Base-by-base conservation (phyloP, 179 eudicot species). In the Pouteria campechiana region DNA sequence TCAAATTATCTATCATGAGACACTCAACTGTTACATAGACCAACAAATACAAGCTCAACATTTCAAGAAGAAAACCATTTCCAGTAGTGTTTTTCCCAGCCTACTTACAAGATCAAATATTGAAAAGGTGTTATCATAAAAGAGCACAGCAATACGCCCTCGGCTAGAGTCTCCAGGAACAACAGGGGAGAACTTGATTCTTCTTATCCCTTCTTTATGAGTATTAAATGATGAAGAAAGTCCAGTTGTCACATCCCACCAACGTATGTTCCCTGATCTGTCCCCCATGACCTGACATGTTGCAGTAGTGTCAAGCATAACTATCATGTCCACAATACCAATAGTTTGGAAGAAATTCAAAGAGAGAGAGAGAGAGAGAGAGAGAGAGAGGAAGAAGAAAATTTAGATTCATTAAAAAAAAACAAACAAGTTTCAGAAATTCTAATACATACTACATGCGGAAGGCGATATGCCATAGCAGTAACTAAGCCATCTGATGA, bases 101-200 rank as follows among this genome's bases (percentile, higher is more conserved):
- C n/a, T n/a, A n/a, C 89, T 81, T 77, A 90, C 98, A 37, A 86
- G 94, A 76, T 90, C 98, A 65, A 74, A 90, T n/a, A 87, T 81
- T 14, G 96, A 62, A 54, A 76, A 79, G 28, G 94, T 79, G 55
- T 87, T 90, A 66, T 90, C 98, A 50, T 86, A 73, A 57, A 86
- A 86, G 25, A 90, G 58, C 17, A 90, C 92, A 54, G 98, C 96
- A 31, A 90, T 59, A 14, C 94, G 94, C 27, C 98, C 98, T 60
- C 95, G 83, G 64, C 92, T 86, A 50, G 73, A 78, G 48, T 90
- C 96, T 69, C 98, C 98, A 44, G 64, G 64, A 47, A 79, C 94
- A 58, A 87, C 92, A 48, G 96, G 98, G 42, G 98, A 86, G 58
- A 90, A 90, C 64, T 79, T 90, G 57, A 90, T 90, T 61, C 96